Evolutionary conservation across 768 basidiomycete genomes (phyloP), one percentile per base, ranked within the genome.

Genomic region (Wakefieldia striispora): DNA sequence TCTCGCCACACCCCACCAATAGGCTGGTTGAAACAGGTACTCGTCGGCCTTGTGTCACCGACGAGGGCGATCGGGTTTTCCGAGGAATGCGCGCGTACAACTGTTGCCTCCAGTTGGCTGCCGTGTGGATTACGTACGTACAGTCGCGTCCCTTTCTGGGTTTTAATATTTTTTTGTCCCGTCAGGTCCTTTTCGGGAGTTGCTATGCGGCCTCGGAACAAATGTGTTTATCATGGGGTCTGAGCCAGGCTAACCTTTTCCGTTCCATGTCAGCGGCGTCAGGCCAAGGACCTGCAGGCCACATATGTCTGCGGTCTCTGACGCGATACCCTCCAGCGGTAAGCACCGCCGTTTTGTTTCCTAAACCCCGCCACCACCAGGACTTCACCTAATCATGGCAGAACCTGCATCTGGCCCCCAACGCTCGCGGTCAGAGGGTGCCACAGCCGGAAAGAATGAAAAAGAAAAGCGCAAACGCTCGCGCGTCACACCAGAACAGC

Each of bases 401-500:
- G 69, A 69, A 29, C 61, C 72, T 26, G 56, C 63, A 4, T 66
- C 73, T 6, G 71, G 64, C 13, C 67, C 70, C 20, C 66, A 71
- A 16, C 70, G 72, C 51, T 65, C 69, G 27, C 56, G 60, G 45
- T 66, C 68, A n/a, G 49, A 61, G 13, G 63, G 71, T 16, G 38
- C 41, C 10, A 37, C 50, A 14, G 34, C 34, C 35, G 71, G 42
- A 29, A 63, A 72, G 54, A 54, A 65, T 42, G 72, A 70, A 35
- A 77, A 70, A 56, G 82, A 84, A 62, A 82, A 85, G 66, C 77
- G 83, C 40, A 91, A 89, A 62, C 81, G 88, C 29, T 86, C 82
- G 16, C 81, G 89, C 9, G 87, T 91, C 38, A 90, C 85, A 0
- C 84, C 85, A 31, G 86, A 86, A 45, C 90, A 92, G 59, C 79